These are phyloP conservation scores for Cercospora berteroae DNA, from an alignment of 2,329 filamentous ascomycete genomes.

Conservation along the genomic window DNA sequence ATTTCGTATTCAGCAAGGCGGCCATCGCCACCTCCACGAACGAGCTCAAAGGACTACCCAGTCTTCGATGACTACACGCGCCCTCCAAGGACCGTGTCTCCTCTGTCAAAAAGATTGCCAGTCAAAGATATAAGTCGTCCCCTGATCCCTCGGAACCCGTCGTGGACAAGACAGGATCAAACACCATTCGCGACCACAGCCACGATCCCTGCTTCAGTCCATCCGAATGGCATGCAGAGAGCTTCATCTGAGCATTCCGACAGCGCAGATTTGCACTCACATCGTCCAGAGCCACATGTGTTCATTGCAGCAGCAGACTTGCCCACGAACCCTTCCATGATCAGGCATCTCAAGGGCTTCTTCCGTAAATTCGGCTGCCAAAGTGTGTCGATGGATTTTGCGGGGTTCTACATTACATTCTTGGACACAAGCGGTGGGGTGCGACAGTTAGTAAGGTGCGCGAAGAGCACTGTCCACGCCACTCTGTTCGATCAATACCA, in stretches of 20 bases:
- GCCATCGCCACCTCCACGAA: not conserved
- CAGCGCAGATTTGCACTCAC: not conserved
- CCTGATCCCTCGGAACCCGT: not conserved
- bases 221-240: not conserved
- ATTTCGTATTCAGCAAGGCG: not conserved
- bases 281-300: not conserved
- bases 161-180: not conserved
- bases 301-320: constrained; percentile 3
- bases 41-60: not conserved
- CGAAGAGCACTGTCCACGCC: not conserved
- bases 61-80: not conserved
- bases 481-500: not conserved
- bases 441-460: not conserved
- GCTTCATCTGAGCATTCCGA: not conserved
- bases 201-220: not conserved
- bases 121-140: not conserved
- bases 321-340: not conserved
- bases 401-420: constrained; percentile 5
- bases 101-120: not conserved
- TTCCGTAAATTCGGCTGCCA: not conserved
- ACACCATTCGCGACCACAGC: not conserved
- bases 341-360: not conserved
- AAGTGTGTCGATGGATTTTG: not conserved
- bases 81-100: not conserved
- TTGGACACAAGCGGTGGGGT: not conserved